Conservation (phyloP, 257 asterid genomes). For the Forsythia suspensa region DNA sequence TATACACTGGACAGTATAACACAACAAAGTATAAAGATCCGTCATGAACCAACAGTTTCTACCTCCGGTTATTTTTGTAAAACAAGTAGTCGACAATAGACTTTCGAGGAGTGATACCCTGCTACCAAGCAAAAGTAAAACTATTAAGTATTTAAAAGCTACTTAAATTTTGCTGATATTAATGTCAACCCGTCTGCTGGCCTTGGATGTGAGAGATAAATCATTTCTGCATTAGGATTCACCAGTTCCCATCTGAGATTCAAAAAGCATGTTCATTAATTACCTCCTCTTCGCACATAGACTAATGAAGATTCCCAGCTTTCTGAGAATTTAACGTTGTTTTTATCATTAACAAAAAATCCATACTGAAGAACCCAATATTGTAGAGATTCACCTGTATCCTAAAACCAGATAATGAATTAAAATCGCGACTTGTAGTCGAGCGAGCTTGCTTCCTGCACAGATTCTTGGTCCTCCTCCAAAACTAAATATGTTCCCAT, state of each 20-base stretch:
- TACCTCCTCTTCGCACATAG: neutral
- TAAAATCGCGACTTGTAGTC: conserved; percentile 45
- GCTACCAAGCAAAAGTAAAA: neutral
- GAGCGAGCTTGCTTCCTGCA: conserved; percentile 67
- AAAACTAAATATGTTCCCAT: conserved; percentile 48
- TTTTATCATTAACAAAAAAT: neutral
- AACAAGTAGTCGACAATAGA: no score
- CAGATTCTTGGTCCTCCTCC: conserved; percentile 67
- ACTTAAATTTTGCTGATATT: conserved; percentile 33
- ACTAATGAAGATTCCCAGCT: neutral
- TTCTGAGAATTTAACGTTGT: neutral
- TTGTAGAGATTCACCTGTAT: conserved; percentile 41
- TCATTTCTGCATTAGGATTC: conserved; percentile 38
- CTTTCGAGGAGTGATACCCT: no score
- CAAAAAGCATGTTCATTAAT: neutral
- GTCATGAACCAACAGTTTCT: no score
- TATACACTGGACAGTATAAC: no score
- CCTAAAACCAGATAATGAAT: conserved; percentile 55
- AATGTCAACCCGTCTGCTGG: conserved; percentile 53
- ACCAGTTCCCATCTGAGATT: conserved; percentile 47
- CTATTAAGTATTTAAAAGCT: neutral
- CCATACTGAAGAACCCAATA: neutral
- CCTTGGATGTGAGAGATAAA: conserved; percentile 46
- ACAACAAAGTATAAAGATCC: no score
- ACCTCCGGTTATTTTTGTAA: no score